Evolutionary conservation across 1,284 basidiomycete species (phyloP).

Genomic region (Boletus holoroseus): DNA sequence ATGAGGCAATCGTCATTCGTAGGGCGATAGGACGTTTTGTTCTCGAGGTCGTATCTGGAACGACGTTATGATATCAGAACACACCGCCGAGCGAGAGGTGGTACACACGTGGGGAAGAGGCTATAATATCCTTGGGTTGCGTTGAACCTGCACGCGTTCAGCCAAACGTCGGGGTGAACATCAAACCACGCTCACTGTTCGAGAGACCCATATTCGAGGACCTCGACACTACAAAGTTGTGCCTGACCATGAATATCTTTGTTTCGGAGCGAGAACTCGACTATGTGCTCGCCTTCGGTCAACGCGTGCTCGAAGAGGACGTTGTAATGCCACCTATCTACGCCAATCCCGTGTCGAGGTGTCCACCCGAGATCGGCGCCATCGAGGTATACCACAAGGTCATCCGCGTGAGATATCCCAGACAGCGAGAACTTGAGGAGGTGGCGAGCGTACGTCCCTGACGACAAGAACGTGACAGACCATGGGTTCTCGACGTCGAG

Average conservation of each 20-base stretch:
- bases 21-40: conserved; percentile 63
- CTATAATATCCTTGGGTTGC: conserved; percentile 56
- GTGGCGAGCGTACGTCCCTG: conserved; percentile 58
- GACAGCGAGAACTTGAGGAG: conserved; percentile 72
- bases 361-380: conserved; percentile 54
- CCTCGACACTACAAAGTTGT: conserved; percentile 71
- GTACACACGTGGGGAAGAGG: conserved; percentile 65
- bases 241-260: conserved; percentile 49
- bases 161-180: background rate
- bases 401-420: conserved; percentile 55
- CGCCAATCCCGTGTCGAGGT: conserved; percentile 49
- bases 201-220: conserved; percentile 69
- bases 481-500: conserved; percentile 60
- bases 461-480: conserved; percentile 57
- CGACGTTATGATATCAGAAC: background rate
- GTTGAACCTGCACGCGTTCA: conserved; percentile 51
- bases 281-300: conserved; percentile 45
- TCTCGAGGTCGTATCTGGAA: conserved; percentile 53
- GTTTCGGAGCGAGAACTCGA: conserved; percentile 56
- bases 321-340: conserved; percentile 73
- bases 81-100: background rate
- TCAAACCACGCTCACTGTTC: conserved; percentile 46
- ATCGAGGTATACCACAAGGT: conserved; percentile 61
- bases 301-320: conserved; percentile 41
- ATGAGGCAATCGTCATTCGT: conserved; percentile 84